Evolutionary conservation across 2,329 filamentous ascomycete genomes (phyloP), one percentile per base, ranked within the genome.

Genomic region (Pezicula carpinea): DNA sequence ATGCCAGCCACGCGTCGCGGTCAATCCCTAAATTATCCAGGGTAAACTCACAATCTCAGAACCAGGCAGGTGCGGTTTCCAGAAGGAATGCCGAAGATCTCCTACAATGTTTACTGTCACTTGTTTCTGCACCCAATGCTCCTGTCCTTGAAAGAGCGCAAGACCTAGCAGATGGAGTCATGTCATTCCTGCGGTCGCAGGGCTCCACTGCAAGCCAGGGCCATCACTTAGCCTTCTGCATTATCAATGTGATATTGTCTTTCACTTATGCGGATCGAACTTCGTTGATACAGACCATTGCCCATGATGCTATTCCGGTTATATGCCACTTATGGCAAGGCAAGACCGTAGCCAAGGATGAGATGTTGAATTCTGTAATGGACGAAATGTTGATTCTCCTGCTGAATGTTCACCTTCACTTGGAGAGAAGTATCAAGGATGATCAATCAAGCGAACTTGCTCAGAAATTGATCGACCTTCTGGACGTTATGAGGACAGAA

Each of bases 321-420:
- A 80, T 96, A 53, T 80, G 78, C 46, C 76, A 80, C 42, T 81
- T 89, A 69, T 99, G 92, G 91, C 74, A 82, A 53, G 76, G 79
- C n/a, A 87, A 86, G 55, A 77, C 79, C 39, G 66, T 76, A 21
- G 75, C 77, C 13, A 75, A 82, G 56, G 75, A 74, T 79, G 58
- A 74, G 80, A 53, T 64, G 59, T 43, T 65, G 10, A 80, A 76
- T 52, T 74, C 73, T 2, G 65, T 93, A 42, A 82, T 85, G 55
- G 87, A 92, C 53, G 89, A 90, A 63, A 85, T 96, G 63, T 72
- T 95, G 29, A 82, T 82, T 55, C 80, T 81, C 1, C 69, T 96
- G 22, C 81, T 87, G 52, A 71, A 80, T n/a, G 72, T 83, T 26
- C 76, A 81, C 53, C 68, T 84, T 7, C 80, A 85, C 53, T 69